Evolutionary conservation across 768 basidiomycete species (phyloP).

Genomic region (Collybia sordida): DNA sequence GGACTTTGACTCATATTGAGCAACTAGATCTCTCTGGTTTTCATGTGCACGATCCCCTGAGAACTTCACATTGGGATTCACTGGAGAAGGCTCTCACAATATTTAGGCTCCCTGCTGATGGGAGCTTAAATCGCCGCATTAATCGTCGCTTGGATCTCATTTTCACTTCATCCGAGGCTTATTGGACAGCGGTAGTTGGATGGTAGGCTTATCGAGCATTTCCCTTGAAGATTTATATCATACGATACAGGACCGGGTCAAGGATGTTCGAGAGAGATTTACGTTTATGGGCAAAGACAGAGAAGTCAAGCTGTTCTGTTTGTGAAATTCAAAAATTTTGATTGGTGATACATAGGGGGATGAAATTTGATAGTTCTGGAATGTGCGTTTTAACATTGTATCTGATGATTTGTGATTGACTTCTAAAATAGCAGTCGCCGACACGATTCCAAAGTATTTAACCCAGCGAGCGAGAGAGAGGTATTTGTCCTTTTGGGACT

Average conservation of each 20-base stretch:
- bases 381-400: constrained; percentile 49
- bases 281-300: constrained; percentile 67
- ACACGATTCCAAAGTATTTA: constrained; percentile 59
- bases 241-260: constrained; percentile 68
- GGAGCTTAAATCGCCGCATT: constrained; percentile 30
- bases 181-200: constrained; percentile 88
- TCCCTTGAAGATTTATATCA: neutral
- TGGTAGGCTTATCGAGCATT: constrained; percentile 50
- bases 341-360: constrained; percentile 41
- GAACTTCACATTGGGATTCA: constrained; percentile 69
- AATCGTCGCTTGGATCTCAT: constrained; percentile 84
- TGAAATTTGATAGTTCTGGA: constrained; percentile 84
- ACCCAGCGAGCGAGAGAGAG: constrained; percentile 66
- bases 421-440: constrained; percentile 49
- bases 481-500: constrained; percentile 72
- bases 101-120: constrained; percentile 56
- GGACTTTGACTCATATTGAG: neutral
- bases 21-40: constrained; percentile 59
- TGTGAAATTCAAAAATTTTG: constrained; percentile 4
- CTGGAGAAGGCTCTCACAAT: constrained; percentile 86
- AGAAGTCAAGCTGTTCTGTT: constrained; percentile 41
- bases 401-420: neutral
- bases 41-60: constrained; percentile 51
- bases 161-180: constrained; percentile 71
- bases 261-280: constrained; percentile 90